phyloP scores from a whole-genome alignment of 1,284 basidiomycete species.

The Tilletia caries region DNA sequence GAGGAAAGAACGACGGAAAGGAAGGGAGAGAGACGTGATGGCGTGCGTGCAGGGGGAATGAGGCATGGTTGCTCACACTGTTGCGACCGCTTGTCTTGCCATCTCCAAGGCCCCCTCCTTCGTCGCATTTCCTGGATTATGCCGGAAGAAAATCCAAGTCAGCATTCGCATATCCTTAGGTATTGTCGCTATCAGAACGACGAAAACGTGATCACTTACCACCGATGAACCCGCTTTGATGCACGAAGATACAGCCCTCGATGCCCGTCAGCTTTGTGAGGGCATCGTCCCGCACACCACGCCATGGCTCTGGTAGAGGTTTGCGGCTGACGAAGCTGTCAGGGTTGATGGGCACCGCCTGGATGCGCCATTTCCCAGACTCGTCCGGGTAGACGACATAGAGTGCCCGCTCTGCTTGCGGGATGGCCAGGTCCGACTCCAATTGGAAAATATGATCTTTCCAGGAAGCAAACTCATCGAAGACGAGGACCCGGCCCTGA shows the following conservation, averaged over 20 bases:
- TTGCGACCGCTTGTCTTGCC: constrained; percentile 64
- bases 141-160: constrained; percentile 12
- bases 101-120: constrained; percentile 80
- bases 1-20: too few relatives aligned
- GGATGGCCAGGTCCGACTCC: constrained; percentile 59
- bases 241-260: constrained; percentile 78
- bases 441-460: constrained; percentile 90
- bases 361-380: constrained; percentile 77
- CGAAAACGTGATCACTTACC: constrained; percentile 59
- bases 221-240: constrained; percentile 93
- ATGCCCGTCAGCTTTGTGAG: constrained; percentile 74
- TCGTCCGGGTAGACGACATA: constrained; percentile 88
- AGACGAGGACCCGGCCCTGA: constrained; percentile 73
- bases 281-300: constrained; percentile 80
- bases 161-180: not conserved
- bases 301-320: constrained; percentile 85
- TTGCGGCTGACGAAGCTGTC: constrained; percentile 88
- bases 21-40: too few relatives aligned
- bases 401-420: constrained; percentile 59
- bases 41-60: not conserved
- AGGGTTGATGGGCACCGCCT: constrained; percentile 78
- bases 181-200: too few relatives aligned
- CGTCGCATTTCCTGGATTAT: constrained; percentile 73
- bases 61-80: not conserved
- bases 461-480: constrained; percentile 79